Evolutionary conservation across 2,329 filamentous ascomycete species (phyloP), one percentile per base, ranked within the genome.

Genomic region (Neopestalotiopsis rosae): DNA sequence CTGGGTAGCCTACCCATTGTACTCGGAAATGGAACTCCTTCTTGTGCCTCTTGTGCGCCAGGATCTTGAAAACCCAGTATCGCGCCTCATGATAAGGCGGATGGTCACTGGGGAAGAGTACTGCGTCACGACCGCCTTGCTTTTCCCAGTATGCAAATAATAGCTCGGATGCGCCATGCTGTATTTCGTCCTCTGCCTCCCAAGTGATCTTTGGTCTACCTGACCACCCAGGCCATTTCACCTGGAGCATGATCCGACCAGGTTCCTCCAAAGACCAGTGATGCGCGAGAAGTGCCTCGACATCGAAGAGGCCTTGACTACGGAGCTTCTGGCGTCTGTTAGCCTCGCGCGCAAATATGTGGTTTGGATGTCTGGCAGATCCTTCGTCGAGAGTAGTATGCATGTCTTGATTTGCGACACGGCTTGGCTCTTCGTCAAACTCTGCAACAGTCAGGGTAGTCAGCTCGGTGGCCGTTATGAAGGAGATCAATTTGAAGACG

Each of bases 171-270:
- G 78, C 79, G 58, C 76, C 76, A 63, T 74, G 67, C 52, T 81
- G 79, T 58, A 81, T 77, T 67, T 77, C 78, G 14, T 75, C 73
- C 59, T 81, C 79, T 4, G 71, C 62, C 32, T 80, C 79, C 78
- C 78, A 81, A 3, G 76, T 78, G 5, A 73, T 74, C 5, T 78
- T 73, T 24, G 74, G 66, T 52, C 72, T 68, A 5, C 65, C 66
- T 28, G 24, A 63, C 78, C 76, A 13, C 24, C 72, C 75, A 2
- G 40, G 71, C 77, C 79, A 81, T 30, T 76, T 73, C 32, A 81
- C 74, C 5, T 77, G 71, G 9, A 81, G 64, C 62, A 80, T 76
- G 57, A 81, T 32, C 13, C 30, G 24, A 13, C 58, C 58, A 74
- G 7, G 62, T 69, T 6, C 65, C 42, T 24, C 75, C 73, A 13